Evolutionary conservation across 441 rosid species (phyloP).

Genomic region (Eruca vesicaria): DNA sequence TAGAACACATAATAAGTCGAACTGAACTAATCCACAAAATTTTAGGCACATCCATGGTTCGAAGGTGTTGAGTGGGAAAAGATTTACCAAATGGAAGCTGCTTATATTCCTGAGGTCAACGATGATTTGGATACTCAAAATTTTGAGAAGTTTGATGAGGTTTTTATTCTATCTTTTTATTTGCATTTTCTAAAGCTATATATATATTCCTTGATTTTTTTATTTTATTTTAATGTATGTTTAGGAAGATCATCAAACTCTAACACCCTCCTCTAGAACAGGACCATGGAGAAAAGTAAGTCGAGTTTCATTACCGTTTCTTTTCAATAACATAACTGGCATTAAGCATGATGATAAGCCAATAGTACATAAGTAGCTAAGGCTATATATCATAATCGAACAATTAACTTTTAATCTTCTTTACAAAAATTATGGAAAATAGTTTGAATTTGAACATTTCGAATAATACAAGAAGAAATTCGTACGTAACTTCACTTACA

Average conservation of each 20-base stretch:
- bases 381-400: background rate
- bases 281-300: constrained; percentile 71
- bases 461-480: background rate
- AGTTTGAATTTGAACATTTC: background rate
- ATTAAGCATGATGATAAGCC: background rate
- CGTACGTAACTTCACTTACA: background rate
- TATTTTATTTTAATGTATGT: background rate
- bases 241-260: constrained; percentile 44
- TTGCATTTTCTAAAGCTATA: background rate
- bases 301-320: background rate
- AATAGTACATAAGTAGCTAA: background rate
- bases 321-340: background rate
- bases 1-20: no score
- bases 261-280: constrained; percentile 38
- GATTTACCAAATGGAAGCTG: constrained; percentile 62
- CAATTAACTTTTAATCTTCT: background rate
- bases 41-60: constrained; percentile 73
- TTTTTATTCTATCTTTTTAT: constrained; percentile 4
- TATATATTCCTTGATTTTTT: background rate
- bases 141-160: constrained; percentile 70
- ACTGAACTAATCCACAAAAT: no score
- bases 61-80: constrained; percentile 53
- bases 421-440: background rate
- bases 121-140: constrained; percentile 71
- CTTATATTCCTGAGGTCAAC: constrained; percentile 59